These are phyloP conservation scores for Colletotrichum falcatum DNA, from an alignment of 2,329 filamentous ascomycete genomes.

Conservation along the genomic window DNA sequence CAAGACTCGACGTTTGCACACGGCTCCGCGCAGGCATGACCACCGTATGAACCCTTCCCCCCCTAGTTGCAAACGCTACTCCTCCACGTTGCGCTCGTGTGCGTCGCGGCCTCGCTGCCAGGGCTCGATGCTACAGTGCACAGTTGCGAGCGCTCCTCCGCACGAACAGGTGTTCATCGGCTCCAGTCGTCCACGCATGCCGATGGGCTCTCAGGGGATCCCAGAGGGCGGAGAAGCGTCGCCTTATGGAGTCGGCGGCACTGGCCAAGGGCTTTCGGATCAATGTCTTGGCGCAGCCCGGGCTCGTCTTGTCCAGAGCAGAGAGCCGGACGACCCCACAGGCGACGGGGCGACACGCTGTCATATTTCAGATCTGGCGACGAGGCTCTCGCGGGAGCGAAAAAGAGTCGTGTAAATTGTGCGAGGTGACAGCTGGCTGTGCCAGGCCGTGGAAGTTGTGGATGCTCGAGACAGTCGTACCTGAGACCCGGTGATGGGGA, in stretches of 20 bases:
- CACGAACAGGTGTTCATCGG: no score
- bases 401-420: not conserved
- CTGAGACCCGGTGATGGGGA: not conserved
- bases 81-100: not conserved
- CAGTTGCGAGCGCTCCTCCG: no score
- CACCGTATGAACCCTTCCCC: not conserved
- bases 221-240: not conserved
- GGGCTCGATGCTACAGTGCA: not conserved
- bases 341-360: not conserved
- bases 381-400: not conserved
- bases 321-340: not conserved
- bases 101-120: not conserved
- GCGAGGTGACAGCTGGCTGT: not conserved
- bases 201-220: not conserved
- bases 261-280: not conserved
- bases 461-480: not conserved
- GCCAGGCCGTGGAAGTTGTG: not conserved
- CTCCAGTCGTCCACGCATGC: not conserved
- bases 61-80: not conserved
- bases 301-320: not conserved
- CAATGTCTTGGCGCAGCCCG: not conserved
- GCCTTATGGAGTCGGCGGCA: not conserved
- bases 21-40: not conserved
- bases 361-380: not conserved
- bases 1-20: not conserved